Conservation (phyloP, 2,329 filamentous ascomycete genomes). For the Xylariaceae sp. region DNA sequence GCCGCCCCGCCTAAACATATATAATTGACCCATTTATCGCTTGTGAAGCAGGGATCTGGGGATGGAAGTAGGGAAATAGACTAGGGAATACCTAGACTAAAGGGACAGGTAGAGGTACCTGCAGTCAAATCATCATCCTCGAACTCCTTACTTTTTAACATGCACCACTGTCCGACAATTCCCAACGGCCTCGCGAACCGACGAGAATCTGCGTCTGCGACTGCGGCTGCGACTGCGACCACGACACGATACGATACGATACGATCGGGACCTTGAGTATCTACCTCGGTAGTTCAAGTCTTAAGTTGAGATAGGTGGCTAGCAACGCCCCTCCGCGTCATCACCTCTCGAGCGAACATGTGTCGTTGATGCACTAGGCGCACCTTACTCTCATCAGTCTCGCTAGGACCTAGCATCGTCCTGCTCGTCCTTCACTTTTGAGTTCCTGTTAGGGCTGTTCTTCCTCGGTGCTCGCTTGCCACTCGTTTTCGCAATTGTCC, state of each 20-base stretch:
- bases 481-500: constrained; percentile 11
- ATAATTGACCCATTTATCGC: constrained; percentile 16
- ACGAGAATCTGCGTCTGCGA: neutral
- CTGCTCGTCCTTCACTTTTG: constrained; percentile 1
- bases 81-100: neutral
- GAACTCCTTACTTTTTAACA: constrained; percentile 15
- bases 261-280: neutral
- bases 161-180: constrained; percentile 2
- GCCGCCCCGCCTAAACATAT: constrained; percentile 15
- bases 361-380: constrained; percentile 17
- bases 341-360: constrained; percentile 15
- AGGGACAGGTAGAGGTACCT: constrained; percentile 20
- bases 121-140: constrained; percentile 11
- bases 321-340: constrained; percentile 9
- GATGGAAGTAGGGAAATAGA: no score
- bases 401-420: neutral
- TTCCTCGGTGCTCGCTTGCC: constrained; percentile 11
- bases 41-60: constrained; percentile 14
- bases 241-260: constrained; percentile 2
- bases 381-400: constrained; percentile 12
- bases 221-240: neutral
- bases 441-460: neutral
- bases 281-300: neutral
- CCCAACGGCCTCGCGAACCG: neutral
- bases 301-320: neutral